A percentile compares a stretch with the other conserved stretches of the same genome.
Evolutionary conservation across 306 rosid genomes (phyloP).

Genomic region (Vigna angularis): DNA sequence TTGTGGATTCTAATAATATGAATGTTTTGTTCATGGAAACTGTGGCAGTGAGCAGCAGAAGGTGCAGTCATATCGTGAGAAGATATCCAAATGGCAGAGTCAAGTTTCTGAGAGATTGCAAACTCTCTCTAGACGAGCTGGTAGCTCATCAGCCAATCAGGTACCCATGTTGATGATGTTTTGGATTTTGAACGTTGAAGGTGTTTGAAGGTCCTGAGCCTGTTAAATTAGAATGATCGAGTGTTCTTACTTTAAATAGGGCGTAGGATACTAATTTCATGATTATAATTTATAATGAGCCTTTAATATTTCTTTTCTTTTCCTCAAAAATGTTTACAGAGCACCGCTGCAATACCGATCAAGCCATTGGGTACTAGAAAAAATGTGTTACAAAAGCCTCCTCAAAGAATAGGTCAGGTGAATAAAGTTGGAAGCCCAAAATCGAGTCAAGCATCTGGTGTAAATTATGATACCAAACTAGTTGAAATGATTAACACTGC

Average conservation of each 20-base stretch:
- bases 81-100: conserved; percentile 93
- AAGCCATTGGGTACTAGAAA: conserved; percentile 57
- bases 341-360: conserved; percentile 53
- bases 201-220: background rate
- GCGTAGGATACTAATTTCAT: conserved; percentile 18
- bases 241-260: conserved; percentile 11
- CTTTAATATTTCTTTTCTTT: conserved; percentile 32
- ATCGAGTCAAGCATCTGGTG: conserved; percentile 61
- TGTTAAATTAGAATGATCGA: conserved; percentile 11
- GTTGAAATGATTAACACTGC: conserved; percentile 94
- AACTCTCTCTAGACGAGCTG: conserved; percentile 75
- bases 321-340: conserved; percentile 53
- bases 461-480: conserved; percentile 69
- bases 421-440: conserved; percentile 65
- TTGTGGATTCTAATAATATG: background rate
- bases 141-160: conserved; percentile 67
- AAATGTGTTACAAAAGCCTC: conserved; percentile 51
- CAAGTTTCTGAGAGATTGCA: conserved; percentile 89
- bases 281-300: conserved; percentile 34
- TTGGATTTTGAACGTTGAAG: background rate
- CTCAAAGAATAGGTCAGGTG: conserved; percentile 52
- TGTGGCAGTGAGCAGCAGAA: conserved; percentile 80
- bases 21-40: conserved; percentile 29
- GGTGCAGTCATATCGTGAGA: conserved; percentile 83
- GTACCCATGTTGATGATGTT: conserved; percentile 44